Percentiles rank a stretch among this genome's conserved stretches.
These are phyloP conservation scores for Macrophomina pseudophaseolina DNA, from an alignment of 2,329 filamentous ascomycete genomes.

Conservation along the genomic window DNA sequence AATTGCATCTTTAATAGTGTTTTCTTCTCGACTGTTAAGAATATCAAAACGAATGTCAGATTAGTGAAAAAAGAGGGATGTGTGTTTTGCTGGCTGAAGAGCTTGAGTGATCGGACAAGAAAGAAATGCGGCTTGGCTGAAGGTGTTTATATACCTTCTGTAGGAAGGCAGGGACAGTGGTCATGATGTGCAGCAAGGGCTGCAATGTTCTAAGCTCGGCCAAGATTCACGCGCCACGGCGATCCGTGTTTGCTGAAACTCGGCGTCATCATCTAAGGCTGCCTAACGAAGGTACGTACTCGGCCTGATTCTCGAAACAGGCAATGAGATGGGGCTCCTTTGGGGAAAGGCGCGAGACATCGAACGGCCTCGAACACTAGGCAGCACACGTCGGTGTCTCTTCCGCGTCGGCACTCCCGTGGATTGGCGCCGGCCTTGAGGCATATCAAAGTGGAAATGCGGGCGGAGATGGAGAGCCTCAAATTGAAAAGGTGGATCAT, in stretches of 20 bases:
- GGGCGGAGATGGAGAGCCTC: conserved; percentile 6
- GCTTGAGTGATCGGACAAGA: background rate
- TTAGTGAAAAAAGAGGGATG: background rate
- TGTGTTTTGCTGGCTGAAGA: background rate
- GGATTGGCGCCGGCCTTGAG: background rate
- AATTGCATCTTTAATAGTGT: conserved; percentile 2
- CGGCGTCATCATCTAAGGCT: conserved; percentile 1
- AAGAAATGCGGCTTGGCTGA: background rate
- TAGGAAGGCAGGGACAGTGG: background rate
- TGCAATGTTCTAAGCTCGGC: background rate
- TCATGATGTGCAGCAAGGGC: background rate
- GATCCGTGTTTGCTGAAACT: conserved; percentile 13
- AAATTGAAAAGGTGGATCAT: background rate
- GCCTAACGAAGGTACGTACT: conserved; percentile 4
- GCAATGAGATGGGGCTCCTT: background rate
- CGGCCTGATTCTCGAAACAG: background rate
- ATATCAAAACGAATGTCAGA: background rate
- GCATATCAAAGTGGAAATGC: background rate
- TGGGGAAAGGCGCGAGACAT: background rate
- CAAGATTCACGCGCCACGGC: background rate
- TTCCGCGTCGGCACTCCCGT: conserved; percentile 8
- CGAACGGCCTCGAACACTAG: conserved; percentile 3
- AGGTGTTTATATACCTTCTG: conserved; percentile 6
- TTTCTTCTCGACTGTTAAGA: background rate
- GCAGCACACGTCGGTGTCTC: background rate